These are phyloP conservation scores for Penicillium occitanis DNA, from an alignment of 2,329 filamentous ascomycete species.

Conservation along the genomic window DNA sequence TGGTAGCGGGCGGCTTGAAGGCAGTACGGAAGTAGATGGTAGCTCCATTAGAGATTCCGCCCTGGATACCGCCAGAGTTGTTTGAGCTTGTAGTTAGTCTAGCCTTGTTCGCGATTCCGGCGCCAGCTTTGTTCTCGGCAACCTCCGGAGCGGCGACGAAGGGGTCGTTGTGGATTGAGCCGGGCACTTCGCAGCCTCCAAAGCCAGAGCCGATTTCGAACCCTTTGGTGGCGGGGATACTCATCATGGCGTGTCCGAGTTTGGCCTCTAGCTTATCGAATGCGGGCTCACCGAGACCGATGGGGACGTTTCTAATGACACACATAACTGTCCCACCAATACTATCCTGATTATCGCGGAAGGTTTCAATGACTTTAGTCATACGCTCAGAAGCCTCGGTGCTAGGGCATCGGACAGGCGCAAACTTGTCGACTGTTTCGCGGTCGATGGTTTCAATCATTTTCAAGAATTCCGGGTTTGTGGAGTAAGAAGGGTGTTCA, in stretches of 20 bases:
- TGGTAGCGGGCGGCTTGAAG: conserved; percentile 95
- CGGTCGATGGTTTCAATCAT: conserved; percentile 72
- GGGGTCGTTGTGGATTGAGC: conserved; percentile 88
- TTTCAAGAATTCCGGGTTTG: conserved; percentile 75
- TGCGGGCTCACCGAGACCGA: conserved; percentile 85
- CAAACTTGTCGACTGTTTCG: conserved; percentile 73
- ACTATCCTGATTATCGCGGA: conserved; percentile 76
- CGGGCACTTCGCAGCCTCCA: conserved; percentile 77
- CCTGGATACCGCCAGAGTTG: conserved; percentile 92
- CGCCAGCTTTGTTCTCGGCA: conserved; percentile 21
- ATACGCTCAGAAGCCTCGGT: conserved; percentile 65
- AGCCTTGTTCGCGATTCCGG: conserved; percentile 40
- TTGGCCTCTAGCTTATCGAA: conserved; percentile 95
- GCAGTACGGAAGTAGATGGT: conserved; percentile 91
- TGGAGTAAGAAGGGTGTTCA: conserved; percentile 66
- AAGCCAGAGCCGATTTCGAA: conserved; percentile 97
- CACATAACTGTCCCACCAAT: conserved; percentile 95
- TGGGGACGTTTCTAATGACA: conserved; percentile 81
- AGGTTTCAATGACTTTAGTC: conserved; percentile 74
- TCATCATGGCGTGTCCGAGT: conserved; percentile 90
- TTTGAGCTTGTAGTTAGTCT: conserved; percentile 85
- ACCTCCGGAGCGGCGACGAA: conserved; percentile 62
- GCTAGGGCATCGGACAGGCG: conserved; percentile 86
- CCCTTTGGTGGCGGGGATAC: conserved; percentile 90
- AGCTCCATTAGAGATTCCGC: conserved; percentile 90